phyloP scores from a whole-genome alignment of 495 filamentous ascomycete genomes.

The Wilcoxina mikolae region DNA sequence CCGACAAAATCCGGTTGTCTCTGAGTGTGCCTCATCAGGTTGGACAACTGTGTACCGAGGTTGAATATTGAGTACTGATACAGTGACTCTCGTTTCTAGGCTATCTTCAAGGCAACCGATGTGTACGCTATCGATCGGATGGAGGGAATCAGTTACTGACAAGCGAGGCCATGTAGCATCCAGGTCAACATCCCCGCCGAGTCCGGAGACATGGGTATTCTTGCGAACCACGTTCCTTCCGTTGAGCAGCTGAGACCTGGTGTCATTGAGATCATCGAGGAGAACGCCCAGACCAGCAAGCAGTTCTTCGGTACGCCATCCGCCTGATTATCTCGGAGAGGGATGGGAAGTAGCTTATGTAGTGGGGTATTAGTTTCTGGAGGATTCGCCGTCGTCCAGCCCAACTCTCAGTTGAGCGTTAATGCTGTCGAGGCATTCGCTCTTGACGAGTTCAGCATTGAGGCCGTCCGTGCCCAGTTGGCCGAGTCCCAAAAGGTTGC shows the following conservation, averaged over 20 bases:
- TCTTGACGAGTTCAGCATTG: constrained; percentile 86
- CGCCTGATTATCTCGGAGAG: constrained; percentile 11
- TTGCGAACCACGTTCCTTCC: constrained; percentile 96
- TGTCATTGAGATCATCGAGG: constrained; percentile 88
- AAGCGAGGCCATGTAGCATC: constrained; percentile 44
- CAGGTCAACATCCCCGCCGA: constrained; percentile 98
- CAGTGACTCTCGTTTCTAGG: constrained; percentile 31
- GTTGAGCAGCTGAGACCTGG: constrained; percentile 98
- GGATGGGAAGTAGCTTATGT: constrained; percentile 6
- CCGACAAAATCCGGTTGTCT: constrained; percentile 83
- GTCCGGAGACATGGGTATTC: constrained; percentile 97
- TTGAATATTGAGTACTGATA: constrained; percentile 7
- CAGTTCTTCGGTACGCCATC: constrained; percentile 84
- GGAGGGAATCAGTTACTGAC: constrained; percentile 10
- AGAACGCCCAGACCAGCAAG: constrained; percentile 72
- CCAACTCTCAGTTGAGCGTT: constrained; percentile 86
- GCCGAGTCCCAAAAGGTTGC: constrained; percentile 91
- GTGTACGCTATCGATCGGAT: constrained; percentile 42
- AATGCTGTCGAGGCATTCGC: constrained; percentile 92
- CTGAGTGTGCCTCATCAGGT: constrained; percentile 97
- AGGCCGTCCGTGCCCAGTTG: constrained; percentile 66
- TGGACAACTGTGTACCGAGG: neutral
- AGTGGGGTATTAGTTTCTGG: constrained; percentile 59
- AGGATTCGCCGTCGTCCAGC: constrained; percentile 93
- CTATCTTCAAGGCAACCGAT: constrained; percentile 60